Base-by-base conservation (phyloP, 1,284 basidiomycete species). In the Cutaneotrichosporon mucoides region DNA sequence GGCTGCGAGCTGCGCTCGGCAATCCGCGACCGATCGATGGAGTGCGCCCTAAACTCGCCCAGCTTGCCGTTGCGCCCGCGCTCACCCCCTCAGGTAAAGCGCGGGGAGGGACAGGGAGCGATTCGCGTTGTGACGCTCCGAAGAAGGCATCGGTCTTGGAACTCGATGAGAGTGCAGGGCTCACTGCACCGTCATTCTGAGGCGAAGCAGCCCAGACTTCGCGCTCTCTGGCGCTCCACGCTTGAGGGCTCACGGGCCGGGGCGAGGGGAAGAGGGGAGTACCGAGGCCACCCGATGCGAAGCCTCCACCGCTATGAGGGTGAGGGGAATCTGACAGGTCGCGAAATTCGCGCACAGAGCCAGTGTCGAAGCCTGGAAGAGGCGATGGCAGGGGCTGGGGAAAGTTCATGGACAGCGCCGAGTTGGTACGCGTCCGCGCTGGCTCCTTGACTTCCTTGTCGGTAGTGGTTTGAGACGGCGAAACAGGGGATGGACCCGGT, bases 121-220 rank as follows among this genome's bases (percentile, higher is more conserved):
- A 51, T 49, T 67, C 62, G 6, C 51, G 51, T 15, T 53, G 46
- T 37, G 59, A 57, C 6, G 61, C 47, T 2, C 69, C 60, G 57
- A 76, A 76, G 66, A 76, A 76, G 2, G 72, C 55, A 45, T 76
- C 75, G 6, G 71, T 77, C 55, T 69, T 72, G 10, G 71, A 73
- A 38, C 66, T 60, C 11, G 70, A 68, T 6, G 16, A 44, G 9
- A 56, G 47, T 3, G 75, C 66, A 1, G 75, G 73, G 9, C 57
- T 57, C n/a, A 60, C 56, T 9, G 59, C 50, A 12, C 57, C 60
- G 12, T 55, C 55, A 37, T 7, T 57, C 16, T 9, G 57, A 37
- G 16, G 57, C 36, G 15, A 40, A 10, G 9, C 37, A 4, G 53
- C 44, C 16, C 47, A 37, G 15, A 47, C 12, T 5, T 55, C 53